phyloP scores from a whole-genome alignment of 202 grass and related monocot genomes.

The Bolboschoenoplectus hybrid region DNA sequence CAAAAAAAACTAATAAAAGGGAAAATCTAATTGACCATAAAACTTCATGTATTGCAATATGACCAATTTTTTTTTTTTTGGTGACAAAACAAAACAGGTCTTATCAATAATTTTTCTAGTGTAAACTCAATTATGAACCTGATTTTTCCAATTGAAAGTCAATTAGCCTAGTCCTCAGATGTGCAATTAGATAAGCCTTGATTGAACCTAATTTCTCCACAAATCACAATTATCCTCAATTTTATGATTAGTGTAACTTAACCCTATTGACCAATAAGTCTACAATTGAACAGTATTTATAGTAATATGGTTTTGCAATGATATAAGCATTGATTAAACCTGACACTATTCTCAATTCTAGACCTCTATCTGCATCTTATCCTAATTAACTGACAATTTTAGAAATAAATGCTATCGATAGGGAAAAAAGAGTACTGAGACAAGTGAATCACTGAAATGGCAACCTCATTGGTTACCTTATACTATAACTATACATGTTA shows the following conservation, averaged over 20 bases:
- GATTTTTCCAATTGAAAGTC: neutral
- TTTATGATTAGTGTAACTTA: neutral
- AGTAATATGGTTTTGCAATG: constrained; percentile 17
- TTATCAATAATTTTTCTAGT: neutral
- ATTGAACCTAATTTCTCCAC: neutral
- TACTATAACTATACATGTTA: neutral
- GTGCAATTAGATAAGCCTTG: neutral
- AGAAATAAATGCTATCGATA: neutral
- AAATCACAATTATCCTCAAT: neutral
- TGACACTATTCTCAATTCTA: neutral
- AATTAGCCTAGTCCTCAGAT: neutral
- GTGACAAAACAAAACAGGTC: neutral
- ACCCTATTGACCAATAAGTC: neutral
- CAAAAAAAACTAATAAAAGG: neutral
- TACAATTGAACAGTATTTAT: constrained; percentile 3
- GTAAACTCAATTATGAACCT: neutral
- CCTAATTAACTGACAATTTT: neutral
- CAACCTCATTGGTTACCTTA: neutral
- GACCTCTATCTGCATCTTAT: neutral
- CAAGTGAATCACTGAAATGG: neutral
- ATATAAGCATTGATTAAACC: neutral
- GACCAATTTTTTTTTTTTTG: neutral
- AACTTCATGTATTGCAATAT: constrained; percentile 15
- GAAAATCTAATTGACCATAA: neutral
- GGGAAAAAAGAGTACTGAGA: neutral